Percentiles rank a stretch among this genome's conserved stretches.
Evolutionary conservation across 176 grass and related monocot genomes (phyloP).

Genomic region (Zea mays): Zm-B73-REFERENCE-NAM-5.0 NC_050099.1:4868501-4869000

Average conservation of each 20-base stretch:
- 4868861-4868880: neutral
- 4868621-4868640: constrained; percentile 29
- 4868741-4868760: constrained; percentile 7
- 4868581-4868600: neutral
- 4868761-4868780: neutral
- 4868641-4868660: constrained; percentile 39
- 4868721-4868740: constrained; percentile 11
- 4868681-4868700: constrained; percentile 53
- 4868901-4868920: neutral
- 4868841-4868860: neutral
- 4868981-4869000: neutral
- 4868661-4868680: neutral
- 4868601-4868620: neutral
- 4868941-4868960: neutral
- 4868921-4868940: neutral
- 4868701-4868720: neutral
- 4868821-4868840: neutral
- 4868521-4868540: constrained; percentile 23
- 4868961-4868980: neutral
- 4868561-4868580: neutral
- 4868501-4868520: constrained; percentile 34
- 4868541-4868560: constrained; percentile 22
- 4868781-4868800: neutral
- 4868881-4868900: neutral
- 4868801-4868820: constrained; percentile 13